Evolutionary conservation across 2,329 filamentous ascomycete genomes (phyloP), one percentile per base, ranked within the genome.

Genomic region (Alternaria sp.): DNA sequence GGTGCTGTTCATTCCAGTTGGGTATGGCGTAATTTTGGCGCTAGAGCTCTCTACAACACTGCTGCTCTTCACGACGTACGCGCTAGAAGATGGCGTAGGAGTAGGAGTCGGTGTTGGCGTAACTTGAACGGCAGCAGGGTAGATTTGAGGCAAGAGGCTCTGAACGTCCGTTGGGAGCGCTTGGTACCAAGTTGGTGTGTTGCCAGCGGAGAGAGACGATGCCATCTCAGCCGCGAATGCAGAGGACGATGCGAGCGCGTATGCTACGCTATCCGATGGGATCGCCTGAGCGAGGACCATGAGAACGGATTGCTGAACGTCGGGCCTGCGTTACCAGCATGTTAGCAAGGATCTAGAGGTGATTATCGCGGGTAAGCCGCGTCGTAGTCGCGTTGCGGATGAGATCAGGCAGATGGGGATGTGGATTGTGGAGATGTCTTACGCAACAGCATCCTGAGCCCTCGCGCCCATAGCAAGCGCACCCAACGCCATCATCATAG

Each of bases 91-190:
- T 3, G 46, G 54, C 30, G 70, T 57, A 3, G 69, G 59, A 32
- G 59, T 57, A 3, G 69, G 59, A 32, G 59, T 57, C 4, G 73
- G 64, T 6, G 69, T 69, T 9, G 69, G 64, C 16, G 64, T 61
- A 25, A 66, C 64, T 25, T 66, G 60, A 59, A 66, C 63, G 25
- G 60, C 49, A 11, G 60, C 70, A 28, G 76, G 71, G 66, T 77
- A 78, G 50, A 77, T 65, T 22, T 77, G 67, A 27, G 81, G 69
- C 46, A 84, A 74, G 62, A 79, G 79, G 46, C 72, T 79, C 75
- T 84, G 78, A 48, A 84, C 76, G 57, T 81, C 80, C 45, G 76
- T 68, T 7, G 82, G 82, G 4, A 84, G 78, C 9, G 78, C 75
- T 9, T 76, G 69, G 73, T 81, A 84, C 82, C 82, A 84, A 4